A percentile compares a stretch with the other conserved stretches of the same genome.
Evolutionary conservation across 805 yeast species (phyloP).

Genomic region (Kuraishia floccosa): DNA sequence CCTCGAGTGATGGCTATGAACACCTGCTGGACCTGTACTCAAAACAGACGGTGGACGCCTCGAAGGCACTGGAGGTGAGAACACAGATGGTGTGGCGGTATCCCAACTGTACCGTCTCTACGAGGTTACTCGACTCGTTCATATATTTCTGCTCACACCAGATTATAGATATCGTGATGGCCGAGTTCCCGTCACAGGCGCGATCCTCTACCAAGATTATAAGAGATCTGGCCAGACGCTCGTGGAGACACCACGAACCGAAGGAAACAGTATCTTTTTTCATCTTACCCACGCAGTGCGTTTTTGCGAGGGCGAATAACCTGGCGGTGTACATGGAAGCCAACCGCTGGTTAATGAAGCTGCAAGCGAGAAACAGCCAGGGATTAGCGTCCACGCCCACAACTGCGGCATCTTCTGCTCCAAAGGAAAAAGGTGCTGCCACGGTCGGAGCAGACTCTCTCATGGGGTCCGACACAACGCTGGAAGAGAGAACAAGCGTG

Average conservation of each 20-base stretch:
- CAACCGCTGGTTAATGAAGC: conserved; percentile 63
- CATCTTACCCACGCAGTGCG: conserved; percentile 55
- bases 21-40: conserved; percentile 62
- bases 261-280: conserved; percentile 60
- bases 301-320: conserved; percentile 70
- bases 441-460: conserved; percentile 81
- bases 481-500: conserved; percentile 79
- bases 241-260: conserved; percentile 68
- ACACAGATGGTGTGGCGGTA: conserved; percentile 85
- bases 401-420: too few relatives aligned
- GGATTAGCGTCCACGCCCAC: conserved; percentile 9
- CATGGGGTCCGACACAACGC: conserved; percentile 52
- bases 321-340: conserved; percentile 82
- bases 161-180: conserved; percentile 38
- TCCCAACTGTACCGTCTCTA: conserved; percentile 69
- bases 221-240: conserved; percentile 80
- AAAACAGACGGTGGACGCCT: conserved; percentile 54
- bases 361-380: conserved; percentile 35
- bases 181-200: conserved; percentile 16
- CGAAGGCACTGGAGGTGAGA: conserved; percentile 65
- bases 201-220: conserved; percentile 57
- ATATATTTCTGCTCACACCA: conserved; percentile 54
- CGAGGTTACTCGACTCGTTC: conserved; percentile 62
- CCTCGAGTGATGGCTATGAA: conserved; percentile 28
- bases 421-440: conserved; percentile 47